These are phyloP conservation scores for Mollisiaceae sp. DNA, from an alignment of 2,329 filamentous ascomycete species.

Conservation along the genomic window DNA sequence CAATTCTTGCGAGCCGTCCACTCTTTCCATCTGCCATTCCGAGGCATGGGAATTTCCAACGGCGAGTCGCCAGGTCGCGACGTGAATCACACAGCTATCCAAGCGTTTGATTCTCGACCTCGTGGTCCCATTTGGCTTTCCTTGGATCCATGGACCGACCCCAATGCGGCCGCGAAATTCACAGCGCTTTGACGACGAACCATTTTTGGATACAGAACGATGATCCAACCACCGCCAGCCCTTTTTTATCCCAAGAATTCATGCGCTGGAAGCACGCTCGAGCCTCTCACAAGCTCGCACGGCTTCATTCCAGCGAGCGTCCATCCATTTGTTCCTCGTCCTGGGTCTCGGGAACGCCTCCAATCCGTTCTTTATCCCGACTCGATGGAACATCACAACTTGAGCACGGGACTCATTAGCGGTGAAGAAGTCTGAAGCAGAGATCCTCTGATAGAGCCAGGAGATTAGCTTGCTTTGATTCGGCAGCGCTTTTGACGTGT, in stretches of 20 bases:
- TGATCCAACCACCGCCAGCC: constrained; percentile 4
- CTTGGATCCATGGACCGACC: neutral
- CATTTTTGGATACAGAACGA: neutral
- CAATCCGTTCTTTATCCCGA: neutral
- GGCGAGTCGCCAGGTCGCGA: neutral
- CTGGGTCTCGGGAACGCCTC: neutral
- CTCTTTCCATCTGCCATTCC: neutral
- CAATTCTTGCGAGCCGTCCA: neutral
- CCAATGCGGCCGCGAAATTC: neutral
- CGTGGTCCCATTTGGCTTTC: neutral
- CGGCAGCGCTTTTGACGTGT: constrained; percentile 8
- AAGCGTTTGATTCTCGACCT: neutral
- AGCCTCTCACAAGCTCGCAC: neutral
- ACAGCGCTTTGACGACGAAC: constrained; percentile 3
- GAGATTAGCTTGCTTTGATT: neutral
- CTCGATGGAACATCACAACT: neutral
- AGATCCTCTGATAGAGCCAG: neutral
- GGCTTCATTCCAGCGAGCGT: constrained; percentile 9
- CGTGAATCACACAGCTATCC: neutral
- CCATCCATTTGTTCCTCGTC: constrained; percentile 4
- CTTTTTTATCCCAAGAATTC: constrained; percentile 9
- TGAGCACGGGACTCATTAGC: constrained; percentile 6
- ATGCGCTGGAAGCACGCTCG: constrained; percentile 19
- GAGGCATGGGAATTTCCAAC: neutral
- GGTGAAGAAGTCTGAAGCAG: constrained; percentile 2